Evolutionary conservation across 345 rosid species (phyloP), one percentile per base, ranked within the genome.

Genomic region (Turnera subulata): DNA sequence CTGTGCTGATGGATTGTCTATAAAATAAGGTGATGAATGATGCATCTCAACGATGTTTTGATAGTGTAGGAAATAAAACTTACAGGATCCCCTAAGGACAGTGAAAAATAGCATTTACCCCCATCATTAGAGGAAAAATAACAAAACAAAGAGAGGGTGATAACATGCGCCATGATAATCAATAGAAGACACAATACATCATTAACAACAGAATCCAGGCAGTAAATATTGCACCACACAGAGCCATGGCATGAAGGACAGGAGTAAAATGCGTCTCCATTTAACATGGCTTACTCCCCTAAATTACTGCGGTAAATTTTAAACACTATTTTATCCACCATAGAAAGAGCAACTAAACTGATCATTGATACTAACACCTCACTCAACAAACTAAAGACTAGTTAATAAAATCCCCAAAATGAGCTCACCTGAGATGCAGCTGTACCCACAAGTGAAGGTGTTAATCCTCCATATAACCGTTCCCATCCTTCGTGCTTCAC

Each of bases 361-460:
- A 33, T 32, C 21, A 53, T 32, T 33, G 18, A 10, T 35, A 54
- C n/a, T n/a, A n/a, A n/a, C n/a, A n/a, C 24, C 37, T 21, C 19
- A 33, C 8, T 50, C 35, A 37, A 37, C 40, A 37, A 37, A 37
- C 8, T 13, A 37, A 37, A 37, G 19, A 45, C 48, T 42, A 55
- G 17, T 39, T 66, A 5, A 69, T 24, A 67, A 38, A 15, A 15
- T 15, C 40, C 61, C 71, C 59, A 84, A 97, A 65, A 43, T 17
- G 17, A 16, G 40, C 63, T 73, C 57, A 84, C 99, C 95, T 93
- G 99, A 77, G 99, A 90, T 1, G 96, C 89, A 6, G 97, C 95
- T 21, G 96, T 88, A 25, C 99, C 99, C 1, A 73, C 86, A 2
- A 90, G 78, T 48, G 99, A 94, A 0, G 97, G 97, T 13, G 74